phyloP scores from a whole-genome alignment of 1,284 basidiomycete genomes.

The Ustilago crameri region DNA sequence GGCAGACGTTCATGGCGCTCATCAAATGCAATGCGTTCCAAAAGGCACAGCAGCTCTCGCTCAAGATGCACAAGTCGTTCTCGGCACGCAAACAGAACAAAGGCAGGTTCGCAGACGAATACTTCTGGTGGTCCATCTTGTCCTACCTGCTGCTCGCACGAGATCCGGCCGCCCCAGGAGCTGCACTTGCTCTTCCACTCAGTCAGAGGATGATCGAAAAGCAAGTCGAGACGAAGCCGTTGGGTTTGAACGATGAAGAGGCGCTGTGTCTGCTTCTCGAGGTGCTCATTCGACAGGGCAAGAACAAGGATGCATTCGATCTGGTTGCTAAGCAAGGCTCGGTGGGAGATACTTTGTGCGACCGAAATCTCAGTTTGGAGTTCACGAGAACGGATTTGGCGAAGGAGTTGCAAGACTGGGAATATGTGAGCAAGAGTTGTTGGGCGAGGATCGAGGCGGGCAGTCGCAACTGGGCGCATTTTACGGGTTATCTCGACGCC shows the following conservation, averaged over 20 bases:
- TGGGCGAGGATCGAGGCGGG: constrained; percentile 67
- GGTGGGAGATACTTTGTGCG: constrained; percentile 75
- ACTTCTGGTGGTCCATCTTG: constrained; percentile 84
- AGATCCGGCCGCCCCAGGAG: constrained; percentile 41
- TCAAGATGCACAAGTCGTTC: constrained; percentile 45
- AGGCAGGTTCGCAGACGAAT: constrained; percentile 80
- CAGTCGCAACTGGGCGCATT: constrained; percentile 42
- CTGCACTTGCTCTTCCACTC: constrained; percentile 76
- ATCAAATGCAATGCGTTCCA: constrained; percentile 49
- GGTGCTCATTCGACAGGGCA: constrained; percentile 76
- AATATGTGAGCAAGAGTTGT: constrained; percentile 77
- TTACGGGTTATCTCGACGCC: constrained; percentile 28
- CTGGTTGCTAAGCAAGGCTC: constrained; percentile 72
- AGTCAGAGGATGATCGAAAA: constrained; percentile 74
- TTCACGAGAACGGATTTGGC: constrained; percentile 61
- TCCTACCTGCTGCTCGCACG: constrained; percentile 76
- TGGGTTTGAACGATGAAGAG: constrained; percentile 77
- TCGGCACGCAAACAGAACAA: constrained; percentile 78
- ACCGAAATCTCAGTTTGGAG: constrained; percentile 79
- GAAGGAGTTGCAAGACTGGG: constrained; percentile 48
- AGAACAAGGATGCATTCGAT: constrained; percentile 72
- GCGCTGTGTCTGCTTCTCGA: constrained; percentile 79
- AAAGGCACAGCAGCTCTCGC: constrained; percentile 62
- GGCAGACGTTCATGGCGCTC: constrained; percentile 79
- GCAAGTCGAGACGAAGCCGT: constrained; percentile 79